Percentiles rank a stretch among this genome's conserved stretches.
These are phyloP conservation scores for Beta vulgaris DNA, from an alignment of 148 eudicot species.

Conservation along the genomic window DNA sequence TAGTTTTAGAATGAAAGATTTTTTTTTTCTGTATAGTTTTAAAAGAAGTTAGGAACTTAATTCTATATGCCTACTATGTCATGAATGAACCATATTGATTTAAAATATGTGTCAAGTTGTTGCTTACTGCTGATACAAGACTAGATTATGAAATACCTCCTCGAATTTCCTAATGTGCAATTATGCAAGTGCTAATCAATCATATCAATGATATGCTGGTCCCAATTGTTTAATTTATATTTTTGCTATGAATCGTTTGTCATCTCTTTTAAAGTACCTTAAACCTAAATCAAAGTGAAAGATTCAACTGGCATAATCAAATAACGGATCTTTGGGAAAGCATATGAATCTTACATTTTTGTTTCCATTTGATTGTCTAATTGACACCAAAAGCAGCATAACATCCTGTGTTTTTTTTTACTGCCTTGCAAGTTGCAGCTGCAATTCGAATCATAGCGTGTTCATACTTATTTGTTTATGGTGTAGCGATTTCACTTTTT, in stretches of 20 bases:
- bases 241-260: not conserved
- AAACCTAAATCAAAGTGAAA: not conserved
- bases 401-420: not conserved
- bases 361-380: not conserved
- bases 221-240: not conserved
- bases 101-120: conserved; percentile 1
- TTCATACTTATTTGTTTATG: not conserved
- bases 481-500: not conserved
- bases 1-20: not conserved
- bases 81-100: not conserved
- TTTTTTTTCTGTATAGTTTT: not conserved
- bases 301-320: not conserved
- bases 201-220: not conserved
- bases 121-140: conserved; percentile 4
- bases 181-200: not conserved
- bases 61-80: not conserved
- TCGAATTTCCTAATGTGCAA: too few relatives aligned
- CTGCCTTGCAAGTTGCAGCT: too few relatives aligned
- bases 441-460: not conserved
- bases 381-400: not conserved
- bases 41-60: not conserved
- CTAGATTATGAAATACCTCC: not conserved
- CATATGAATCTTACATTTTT: not conserved
- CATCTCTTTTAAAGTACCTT: not conserved
- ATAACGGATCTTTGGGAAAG: not conserved